Base-by-base conservation (phyloP, 495 filamentous ascomycete species). In the Tuber calosporum region DNA sequence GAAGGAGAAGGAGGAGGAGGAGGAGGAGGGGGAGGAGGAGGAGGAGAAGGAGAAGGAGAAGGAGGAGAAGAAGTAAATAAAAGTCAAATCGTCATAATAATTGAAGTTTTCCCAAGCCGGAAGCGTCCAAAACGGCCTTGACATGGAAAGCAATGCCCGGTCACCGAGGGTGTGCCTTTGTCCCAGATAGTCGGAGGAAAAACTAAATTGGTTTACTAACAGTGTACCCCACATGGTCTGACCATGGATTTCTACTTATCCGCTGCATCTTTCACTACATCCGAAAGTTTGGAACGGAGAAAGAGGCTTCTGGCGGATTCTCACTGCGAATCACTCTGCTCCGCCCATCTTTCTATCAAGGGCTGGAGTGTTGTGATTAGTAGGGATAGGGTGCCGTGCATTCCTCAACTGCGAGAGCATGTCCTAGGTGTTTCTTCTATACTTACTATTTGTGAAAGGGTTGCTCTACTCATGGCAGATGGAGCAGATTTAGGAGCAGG, bases 171-270 rank as follows among this genome's bases (percentile, higher is more conserved):
- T 19, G 11, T 62, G 53, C 11, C 53, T 62, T 62, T 62, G 53
- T 62, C 13, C 53, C 26, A 62, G 53, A 62, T 4, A 17, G 53
- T 34, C 4, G 53, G 53, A 34, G 30, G 15, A 62, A 30, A n/a
- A 30, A n/a, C 53, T 34, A 34, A 34, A 34, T 30, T 5, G 7
- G 26, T 62, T 30, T 62, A 62, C 22, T 34, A 17, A 62, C 53
- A 34, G 26, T 26, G 13, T 19, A 62, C 34, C 34, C 19, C 13
- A 34, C 53, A 62, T 34, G 53, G 26, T 15, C 53, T 62, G 53
- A 62, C 53, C 53, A 62, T 62, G 53, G 53, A 62, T 62, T 34
- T 62, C 53, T 30, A 62, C 53, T 17, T 62, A 62, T 62, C 53
- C 53, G 30, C 53, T 62, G 53, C 53, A 30, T 62, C 53, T 15